A percentile compares a stretch with the other conserved stretches of the same genome.
Evolutionary conservation across 805 yeast genomes (phyloP).

Genomic region (Metschnikowia noctiluminum): DNA sequence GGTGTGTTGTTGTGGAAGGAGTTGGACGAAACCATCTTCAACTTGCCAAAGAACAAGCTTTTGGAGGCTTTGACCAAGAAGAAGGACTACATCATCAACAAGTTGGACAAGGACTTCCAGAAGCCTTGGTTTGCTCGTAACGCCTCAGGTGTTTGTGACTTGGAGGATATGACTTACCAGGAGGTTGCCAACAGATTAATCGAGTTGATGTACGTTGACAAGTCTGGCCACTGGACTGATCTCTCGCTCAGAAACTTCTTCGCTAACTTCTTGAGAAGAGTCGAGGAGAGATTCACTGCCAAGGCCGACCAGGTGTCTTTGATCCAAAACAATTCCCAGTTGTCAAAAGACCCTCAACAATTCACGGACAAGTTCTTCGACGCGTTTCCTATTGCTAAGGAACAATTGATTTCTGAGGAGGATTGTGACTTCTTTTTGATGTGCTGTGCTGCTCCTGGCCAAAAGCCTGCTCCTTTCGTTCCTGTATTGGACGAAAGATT

Average conservation of each 20-base stretch:
- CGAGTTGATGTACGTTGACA: slow-evolving; percentile 81
- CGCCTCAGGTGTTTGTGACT: slow-evolving; percentile 77
- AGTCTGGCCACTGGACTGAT: slow-evolving; percentile 86
- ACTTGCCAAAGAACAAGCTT: slow-evolving; percentile 84
- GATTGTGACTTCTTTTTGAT: slow-evolving; percentile 91
- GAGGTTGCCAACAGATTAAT: slow-evolving; percentile 86
- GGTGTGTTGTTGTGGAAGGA: slow-evolving; percentile 98
- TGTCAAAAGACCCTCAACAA: slow-evolving; percentile 58
- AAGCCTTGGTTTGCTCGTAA: slow-evolving; percentile 96
- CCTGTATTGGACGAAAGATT: slow-evolving; percentile 93
- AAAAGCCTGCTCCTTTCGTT: slow-evolving; percentile 97
- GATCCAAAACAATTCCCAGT: slow-evolving; percentile 67
- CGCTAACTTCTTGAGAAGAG: slow-evolving; percentile 85
- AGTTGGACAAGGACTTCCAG: slow-evolving; percentile 91
- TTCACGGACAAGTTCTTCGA: slow-evolving; percentile 58
- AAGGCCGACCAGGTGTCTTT: slow-evolving; percentile 55
- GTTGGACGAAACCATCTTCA: slow-evolving; percentile 89
- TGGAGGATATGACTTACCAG: slow-evolving; percentile 92
- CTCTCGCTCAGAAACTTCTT: slow-evolving; percentile 77
- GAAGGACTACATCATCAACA: slow-evolving; percentile 80
- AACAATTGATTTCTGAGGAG: slow-evolving; percentile 88
- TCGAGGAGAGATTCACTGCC: slow-evolving; percentile 90
- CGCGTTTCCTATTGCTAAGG: slow-evolving; percentile 69
- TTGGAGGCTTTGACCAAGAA: slow-evolving; percentile 76
- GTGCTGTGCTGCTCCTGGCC: slow-evolving; percentile 75